These are phyloP conservation scores for Colletotrichum neosansevieriae DNA, from an alignment of 2,329 filamentous ascomycete genomes.

Conservation along the genomic window DNA sequence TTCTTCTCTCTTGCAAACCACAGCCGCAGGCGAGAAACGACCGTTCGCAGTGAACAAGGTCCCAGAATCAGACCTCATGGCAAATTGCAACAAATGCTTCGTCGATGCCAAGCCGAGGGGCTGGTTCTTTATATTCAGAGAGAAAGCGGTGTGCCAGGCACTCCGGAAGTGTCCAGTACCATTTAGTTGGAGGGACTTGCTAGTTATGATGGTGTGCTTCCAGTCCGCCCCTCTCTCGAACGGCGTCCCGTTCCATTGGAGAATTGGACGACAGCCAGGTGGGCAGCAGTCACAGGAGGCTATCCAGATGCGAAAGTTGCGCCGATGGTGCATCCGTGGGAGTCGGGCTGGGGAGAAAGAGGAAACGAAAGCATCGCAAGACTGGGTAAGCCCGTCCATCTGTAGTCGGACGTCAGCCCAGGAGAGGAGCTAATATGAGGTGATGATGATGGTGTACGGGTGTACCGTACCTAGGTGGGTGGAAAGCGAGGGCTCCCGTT, in stretches of 20 bases:
- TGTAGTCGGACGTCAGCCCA: slow-evolving; percentile 13
- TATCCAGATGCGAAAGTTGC: slow-evolving; percentile 24
- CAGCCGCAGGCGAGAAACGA: neutral
- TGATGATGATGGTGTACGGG: slow-evolving; percentile 36
- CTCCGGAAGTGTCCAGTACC: neutral
- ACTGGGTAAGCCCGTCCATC: slow-evolving; percentile 21
- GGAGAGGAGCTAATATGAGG: slow-evolving; percentile 30
- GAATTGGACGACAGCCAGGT: slow-evolving; percentile 31
- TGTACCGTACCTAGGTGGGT: neutral
- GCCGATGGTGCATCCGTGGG: neutral
- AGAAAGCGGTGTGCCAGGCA: slow-evolving; percentile 15
- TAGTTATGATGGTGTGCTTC: slow-evolving; percentile 24
- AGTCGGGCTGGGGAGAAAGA: slow-evolving; percentile 23
- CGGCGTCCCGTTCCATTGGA: slow-evolving; percentile 30
- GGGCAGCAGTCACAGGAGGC: slow-evolving; percentile 15
- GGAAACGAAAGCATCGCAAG: slow-evolving; percentile 5
- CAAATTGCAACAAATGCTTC: too few species aligned
- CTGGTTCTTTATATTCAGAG: neutral
- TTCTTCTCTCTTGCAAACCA: slow-evolving; percentile 18
- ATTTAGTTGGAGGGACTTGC: slow-evolving; percentile 5
- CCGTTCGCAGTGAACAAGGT: neutral
- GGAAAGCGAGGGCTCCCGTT: slow-evolving; percentile 22
- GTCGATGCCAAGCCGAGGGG: neutral
- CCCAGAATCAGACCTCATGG: neutral
- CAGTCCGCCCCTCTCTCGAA: slow-evolving; percentile 29